A percentile compares a stretch with the other conserved stretches of the same genome.
Evolutionary conservation across 1,139 yeast species (phyloP).

Genomic region (Arxiozyma heterogenica): DNA sequence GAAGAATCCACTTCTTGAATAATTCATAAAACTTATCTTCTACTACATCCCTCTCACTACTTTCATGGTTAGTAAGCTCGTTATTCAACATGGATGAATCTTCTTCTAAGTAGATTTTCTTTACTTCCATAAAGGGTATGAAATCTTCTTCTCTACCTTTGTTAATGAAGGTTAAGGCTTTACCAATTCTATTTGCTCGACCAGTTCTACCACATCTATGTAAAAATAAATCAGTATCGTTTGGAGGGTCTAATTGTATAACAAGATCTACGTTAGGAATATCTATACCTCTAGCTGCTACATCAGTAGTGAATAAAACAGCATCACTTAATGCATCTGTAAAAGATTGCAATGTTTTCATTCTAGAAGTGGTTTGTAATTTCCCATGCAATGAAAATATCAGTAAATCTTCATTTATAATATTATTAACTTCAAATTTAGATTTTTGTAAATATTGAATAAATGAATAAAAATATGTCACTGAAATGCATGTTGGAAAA

Average conservation of each 20-base stretch:
- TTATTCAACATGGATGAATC: conserved; percentile 2
- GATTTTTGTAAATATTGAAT: conserved; percentile 33
- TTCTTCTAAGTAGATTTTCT: conserved; percentile 48
- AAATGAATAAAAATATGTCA: conserved; percentile 61
- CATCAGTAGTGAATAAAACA: conserved; percentile 73
- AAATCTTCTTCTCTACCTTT: conserved; percentile 74
- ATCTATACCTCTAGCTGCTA: conserved; percentile 91
- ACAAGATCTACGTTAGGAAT: conserved; percentile 94
- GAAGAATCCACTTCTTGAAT: conserved; percentile 51
- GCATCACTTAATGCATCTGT: conserved; percentile 40
- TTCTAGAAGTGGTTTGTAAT: conserved; percentile 61
- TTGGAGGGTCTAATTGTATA: conserved; percentile 93
- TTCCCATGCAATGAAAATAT: conserved; percentile 81
- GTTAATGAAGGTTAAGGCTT: conserved; percentile 63
- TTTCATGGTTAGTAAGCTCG: not conserved
- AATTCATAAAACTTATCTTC: conserved; percentile 29
- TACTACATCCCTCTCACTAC: not conserved
- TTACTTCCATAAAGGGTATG: conserved; percentile 69
- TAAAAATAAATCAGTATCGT: conserved; percentile 94
- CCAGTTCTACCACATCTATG: conserved; percentile 83
- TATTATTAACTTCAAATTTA: not conserved
- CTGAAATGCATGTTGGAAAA: conserved; percentile 83
- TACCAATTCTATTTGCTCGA: conserved; percentile 80
- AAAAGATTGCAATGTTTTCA: conserved; percentile 59
- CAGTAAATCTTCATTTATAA: conserved; percentile 28